These are phyloP conservation scores for Lactarius quietus DNA, from an alignment of 768 basidiomycete species.

Conservation along the genomic window DNA sequence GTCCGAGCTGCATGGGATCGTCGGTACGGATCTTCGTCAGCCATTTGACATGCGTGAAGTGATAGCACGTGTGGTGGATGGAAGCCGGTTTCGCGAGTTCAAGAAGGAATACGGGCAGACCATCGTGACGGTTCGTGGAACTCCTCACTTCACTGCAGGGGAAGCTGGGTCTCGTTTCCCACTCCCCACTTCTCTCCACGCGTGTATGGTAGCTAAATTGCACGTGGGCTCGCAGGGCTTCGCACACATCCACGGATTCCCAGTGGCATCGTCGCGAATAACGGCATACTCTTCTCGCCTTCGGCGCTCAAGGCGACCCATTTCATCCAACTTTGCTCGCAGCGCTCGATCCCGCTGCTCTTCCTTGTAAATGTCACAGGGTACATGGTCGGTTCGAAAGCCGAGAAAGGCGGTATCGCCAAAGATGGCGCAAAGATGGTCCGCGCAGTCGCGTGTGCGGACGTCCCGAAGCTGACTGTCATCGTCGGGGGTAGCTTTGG, in stretches of 20 bases:
- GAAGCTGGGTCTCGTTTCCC: neutral
- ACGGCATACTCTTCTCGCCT: conserved; percentile 91
- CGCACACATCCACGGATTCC: conserved; percentile 82
- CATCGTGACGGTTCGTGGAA: conserved; percentile 70
- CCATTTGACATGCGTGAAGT: conserved; percentile 93
- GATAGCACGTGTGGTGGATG: conserved; percentile 87
- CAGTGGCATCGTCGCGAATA: conserved; percentile 90
- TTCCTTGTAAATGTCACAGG: conserved; percentile 97
- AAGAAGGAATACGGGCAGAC: conserved; percentile 94
- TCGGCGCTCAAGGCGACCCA: conserved; percentile 93
- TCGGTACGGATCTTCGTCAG: conserved; percentile 85
- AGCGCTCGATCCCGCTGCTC: conserved; percentile 81
- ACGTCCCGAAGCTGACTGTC: conserved; percentile 92
- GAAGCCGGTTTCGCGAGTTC: conserved; percentile 90
- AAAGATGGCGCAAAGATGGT: conserved; percentile 99
- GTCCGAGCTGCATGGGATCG: conserved; percentile 84
- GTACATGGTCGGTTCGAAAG: conserved; percentile 97
- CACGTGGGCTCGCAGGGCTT: conserved; percentile 57
- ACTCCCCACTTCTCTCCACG: conserved; percentile 3
- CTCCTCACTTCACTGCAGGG: neutral
- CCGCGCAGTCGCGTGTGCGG: conserved; percentile 87
- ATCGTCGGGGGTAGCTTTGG: conserved; percentile 91
- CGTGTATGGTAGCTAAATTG: neutral
- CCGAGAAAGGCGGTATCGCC: conserved; percentile 90
- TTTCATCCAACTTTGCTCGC: conserved; percentile 92